phyloP scores from a whole-genome alignment of 345 rosid genomes.

The Brassica incana region DNA sequence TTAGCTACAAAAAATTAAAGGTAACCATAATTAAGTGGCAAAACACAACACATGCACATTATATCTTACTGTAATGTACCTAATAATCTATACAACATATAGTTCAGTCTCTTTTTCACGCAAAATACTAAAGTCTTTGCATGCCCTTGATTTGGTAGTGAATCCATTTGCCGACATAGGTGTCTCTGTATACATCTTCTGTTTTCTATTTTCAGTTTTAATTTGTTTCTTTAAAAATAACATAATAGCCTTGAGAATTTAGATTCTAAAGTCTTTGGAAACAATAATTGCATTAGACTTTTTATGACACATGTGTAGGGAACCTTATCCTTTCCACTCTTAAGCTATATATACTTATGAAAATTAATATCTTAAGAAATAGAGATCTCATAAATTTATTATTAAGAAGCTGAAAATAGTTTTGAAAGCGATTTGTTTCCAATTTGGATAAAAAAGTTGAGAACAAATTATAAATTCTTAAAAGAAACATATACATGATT shows the following conservation, averaged over 20 bases:
- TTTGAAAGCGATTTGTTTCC: not conserved
- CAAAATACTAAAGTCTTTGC: slow-evolving; percentile 30
- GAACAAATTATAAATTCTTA: not conserved
- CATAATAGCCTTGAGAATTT: not conserved
- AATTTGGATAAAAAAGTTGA: not conserved
- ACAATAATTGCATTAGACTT: slow-evolving; percentile 24
- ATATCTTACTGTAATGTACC: slow-evolving; percentile 27
- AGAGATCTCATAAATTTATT: not conserved
- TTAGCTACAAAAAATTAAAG: slow-evolving; percentile 16
- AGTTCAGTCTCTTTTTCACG: slow-evolving; percentile 36
- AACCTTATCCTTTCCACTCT: slow-evolving; percentile 7
- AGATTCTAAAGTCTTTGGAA: slow-evolving; percentile 18
- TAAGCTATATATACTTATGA: not conserved
- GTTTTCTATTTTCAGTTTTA: not conserved
- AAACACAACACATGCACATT: slow-evolving; percentile 30
- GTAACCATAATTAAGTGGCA: slow-evolving; percentile 30
- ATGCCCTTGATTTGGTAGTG: slow-evolving; percentile 42
- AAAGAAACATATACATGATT: not conserved
- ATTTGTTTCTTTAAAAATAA: not conserved
- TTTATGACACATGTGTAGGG: slow-evolving; percentile 14
- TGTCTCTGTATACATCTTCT: not conserved
- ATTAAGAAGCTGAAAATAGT: not conserved
- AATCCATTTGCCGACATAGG: slow-evolving; percentile 11
- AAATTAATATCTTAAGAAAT: not conserved
- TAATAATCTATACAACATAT: slow-evolving; percentile 25